Evolutionary conservation across 2,329 filamentous ascomycete genomes (phyloP).

Genomic region (Daldinia sp.): DNA sequence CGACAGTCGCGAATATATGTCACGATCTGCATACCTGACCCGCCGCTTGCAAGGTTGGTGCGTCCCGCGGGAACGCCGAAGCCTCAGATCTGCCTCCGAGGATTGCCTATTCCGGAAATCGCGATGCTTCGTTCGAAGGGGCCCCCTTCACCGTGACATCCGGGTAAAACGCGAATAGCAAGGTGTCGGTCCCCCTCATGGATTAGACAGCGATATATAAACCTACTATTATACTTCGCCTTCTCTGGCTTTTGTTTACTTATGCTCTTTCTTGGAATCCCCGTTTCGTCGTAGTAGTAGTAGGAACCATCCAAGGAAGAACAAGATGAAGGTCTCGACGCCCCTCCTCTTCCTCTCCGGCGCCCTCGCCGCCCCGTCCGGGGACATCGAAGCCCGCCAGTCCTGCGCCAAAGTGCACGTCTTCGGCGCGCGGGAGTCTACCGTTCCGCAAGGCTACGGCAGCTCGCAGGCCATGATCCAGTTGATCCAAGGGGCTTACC

Average conservation of each 20-base stretch:
- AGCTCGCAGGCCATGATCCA: neutral
- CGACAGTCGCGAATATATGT: neutral
- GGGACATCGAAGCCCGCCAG: neutral
- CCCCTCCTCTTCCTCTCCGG: neutral
- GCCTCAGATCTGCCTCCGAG: neutral
- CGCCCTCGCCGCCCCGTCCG: neutral
- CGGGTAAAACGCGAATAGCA: slow-evolving; percentile 9
- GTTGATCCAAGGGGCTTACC: neutral
- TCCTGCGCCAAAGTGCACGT: neutral
- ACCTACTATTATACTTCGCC: neutral
- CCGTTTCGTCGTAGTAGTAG: too few species aligned
- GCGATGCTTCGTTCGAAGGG: neutral
- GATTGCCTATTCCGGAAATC: neutral
- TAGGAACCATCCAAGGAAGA: too few species aligned
- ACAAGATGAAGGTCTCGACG: neutral
- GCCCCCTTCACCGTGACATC: slow-evolving; percentile 12
- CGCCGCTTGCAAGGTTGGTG: neutral
- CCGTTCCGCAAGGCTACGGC: neutral
- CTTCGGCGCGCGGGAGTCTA: neutral
- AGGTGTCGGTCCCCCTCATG: neutral
- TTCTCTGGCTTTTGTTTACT: neutral
- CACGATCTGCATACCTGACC: neutral
- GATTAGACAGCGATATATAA: neutral
- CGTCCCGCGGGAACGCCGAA: neutral
- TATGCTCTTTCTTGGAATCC: too few species aligned